Evolutionary conservation across 2,329 filamentous ascomycete genomes (phyloP).

Genomic region (Ceratocystis diversiconidia): DNA sequence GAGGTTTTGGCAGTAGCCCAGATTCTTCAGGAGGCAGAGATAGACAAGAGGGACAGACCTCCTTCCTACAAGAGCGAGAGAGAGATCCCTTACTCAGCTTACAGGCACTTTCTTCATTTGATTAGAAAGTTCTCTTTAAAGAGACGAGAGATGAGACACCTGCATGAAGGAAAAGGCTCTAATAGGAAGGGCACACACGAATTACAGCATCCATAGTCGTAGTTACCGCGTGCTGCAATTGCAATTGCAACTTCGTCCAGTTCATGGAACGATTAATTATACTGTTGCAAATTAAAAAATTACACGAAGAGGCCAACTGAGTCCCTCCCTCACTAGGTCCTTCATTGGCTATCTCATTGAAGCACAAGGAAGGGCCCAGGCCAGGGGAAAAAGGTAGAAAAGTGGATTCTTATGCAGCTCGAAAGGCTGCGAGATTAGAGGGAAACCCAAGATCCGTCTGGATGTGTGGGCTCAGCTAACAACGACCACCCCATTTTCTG

Average conservation of each 20-base stretch:
- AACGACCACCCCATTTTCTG: background rate
- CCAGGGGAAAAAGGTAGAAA: conserved; percentile 6
- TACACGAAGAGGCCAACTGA: background rate
- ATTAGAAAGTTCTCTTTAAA: no score
- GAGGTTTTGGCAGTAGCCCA: background rate
- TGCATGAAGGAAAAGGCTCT: no score
- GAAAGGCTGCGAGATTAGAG: conserved; percentile 11
- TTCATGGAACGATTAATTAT: background rate
- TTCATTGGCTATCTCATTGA: background rate
- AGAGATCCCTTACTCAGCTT: conserved; percentile 1
- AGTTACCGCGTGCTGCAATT: no score
- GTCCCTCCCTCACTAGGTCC: no score
- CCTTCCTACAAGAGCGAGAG: background rate
- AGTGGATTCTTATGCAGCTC: conserved; percentile 5
- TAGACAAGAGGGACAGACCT: background rate
- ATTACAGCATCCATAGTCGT: no score
- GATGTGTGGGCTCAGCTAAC: conserved; percentile 2
- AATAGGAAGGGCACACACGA: no score
- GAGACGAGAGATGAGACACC: no score
- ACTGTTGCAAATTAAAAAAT: background rate
- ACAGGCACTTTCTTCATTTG: background rate
- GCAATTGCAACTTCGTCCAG: no score
- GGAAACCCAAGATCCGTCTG: conserved; percentile 1
- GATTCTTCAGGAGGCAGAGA: background rate
- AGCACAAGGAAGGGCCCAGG: background rate